Conservation (phyloP, 139 green algal genomes). For the Mesotaenium endlicherianum region DNA sequence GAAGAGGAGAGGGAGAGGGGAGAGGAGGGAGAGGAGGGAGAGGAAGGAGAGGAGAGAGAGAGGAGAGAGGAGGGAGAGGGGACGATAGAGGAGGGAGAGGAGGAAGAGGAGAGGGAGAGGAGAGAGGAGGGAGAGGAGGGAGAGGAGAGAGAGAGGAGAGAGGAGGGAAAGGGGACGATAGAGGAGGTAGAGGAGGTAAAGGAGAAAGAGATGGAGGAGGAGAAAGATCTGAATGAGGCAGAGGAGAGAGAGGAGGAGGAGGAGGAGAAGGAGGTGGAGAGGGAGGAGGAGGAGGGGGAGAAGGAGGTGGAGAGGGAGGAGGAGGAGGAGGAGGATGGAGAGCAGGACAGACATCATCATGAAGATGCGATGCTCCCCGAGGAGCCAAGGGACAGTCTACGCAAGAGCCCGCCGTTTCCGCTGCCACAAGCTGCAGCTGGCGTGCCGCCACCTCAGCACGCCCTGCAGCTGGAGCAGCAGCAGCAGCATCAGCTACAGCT, state of each 20-base stretch:
- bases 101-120: background rate
- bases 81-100: background rate
- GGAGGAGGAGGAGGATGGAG: slow-evolving; percentile 9
- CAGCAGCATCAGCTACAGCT: background rate
- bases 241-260: background rate
- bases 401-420: background rate
- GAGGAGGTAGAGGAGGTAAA: background rate
- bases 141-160: background rate
- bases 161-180: background rate
- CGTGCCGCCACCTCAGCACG: background rate
- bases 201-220: background rate
- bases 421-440: background rate
- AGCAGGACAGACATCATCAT: slow-evolving; percentile 14
- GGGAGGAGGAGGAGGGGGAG: slow-evolving; percentile 16
- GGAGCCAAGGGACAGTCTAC: background rate
- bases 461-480: background rate
- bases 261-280: slow-evolving; percentile 1
- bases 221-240: background rate
- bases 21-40: slow-evolving; percentile 5
- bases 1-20: slow-evolving; percentile 1
- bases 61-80: background rate
- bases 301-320: slow-evolving; percentile 16
- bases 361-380: background rate
- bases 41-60: background rate
- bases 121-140: background rate